These are phyloP conservation scores for Kwoniella dejecticola DNA, from an alignment of 768 basidiomycete genomes.

Conservation along the genomic window DNA sequence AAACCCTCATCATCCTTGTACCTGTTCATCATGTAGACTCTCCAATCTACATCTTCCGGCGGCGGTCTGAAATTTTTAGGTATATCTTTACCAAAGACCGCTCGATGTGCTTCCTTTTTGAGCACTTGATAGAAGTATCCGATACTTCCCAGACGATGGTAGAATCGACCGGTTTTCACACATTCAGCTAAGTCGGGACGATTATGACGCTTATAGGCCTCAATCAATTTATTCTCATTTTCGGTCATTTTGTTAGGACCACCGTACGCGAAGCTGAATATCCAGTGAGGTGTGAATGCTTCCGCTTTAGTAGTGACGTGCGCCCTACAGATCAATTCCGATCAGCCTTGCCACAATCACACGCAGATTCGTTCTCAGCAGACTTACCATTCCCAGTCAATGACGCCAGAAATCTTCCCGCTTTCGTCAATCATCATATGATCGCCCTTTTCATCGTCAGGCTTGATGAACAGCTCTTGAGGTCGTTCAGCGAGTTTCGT, in stretches of 20 bases:
- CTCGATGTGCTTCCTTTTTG: neutral
- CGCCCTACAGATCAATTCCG: slow-evolving; percentile 6
- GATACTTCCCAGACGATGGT: slow-evolving; percentile 12
- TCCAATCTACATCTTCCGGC: slow-evolving; percentile 5
- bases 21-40: slow-evolving; percentile 7
- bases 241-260: slow-evolving; percentile 1
- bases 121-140: neutral
- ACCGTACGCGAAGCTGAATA: slow-evolving; percentile 1
- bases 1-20: slow-evolving; percentile 1
- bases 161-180: slow-evolving; percentile 14
- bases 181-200: slow-evolving; percentile 22
- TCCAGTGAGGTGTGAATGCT: slow-evolving; percentile 13
- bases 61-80: slow-evolving; percentile 6
- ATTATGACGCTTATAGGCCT: slow-evolving; percentile 4
- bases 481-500: neutral
- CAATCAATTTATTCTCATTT: neutral
- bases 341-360: slow-evolving; percentile 12
- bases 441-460: slow-evolving; percentile 41
- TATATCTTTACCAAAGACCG: neutral
- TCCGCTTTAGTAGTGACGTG: slow-evolving; percentile 17
- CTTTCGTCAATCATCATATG: slow-evolving; percentile 41
- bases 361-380: no score
- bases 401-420: slow-evolving; percentile 37
- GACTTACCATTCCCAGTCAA: slow-evolving; percentile 52
- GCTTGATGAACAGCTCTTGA: slow-evolving; percentile 27